Evolutionary conservation across 192 early-diverging fungal species (phyloP), one percentile per base, ranked within the genome.

Genomic region (Coemansia javaensis): DNA sequence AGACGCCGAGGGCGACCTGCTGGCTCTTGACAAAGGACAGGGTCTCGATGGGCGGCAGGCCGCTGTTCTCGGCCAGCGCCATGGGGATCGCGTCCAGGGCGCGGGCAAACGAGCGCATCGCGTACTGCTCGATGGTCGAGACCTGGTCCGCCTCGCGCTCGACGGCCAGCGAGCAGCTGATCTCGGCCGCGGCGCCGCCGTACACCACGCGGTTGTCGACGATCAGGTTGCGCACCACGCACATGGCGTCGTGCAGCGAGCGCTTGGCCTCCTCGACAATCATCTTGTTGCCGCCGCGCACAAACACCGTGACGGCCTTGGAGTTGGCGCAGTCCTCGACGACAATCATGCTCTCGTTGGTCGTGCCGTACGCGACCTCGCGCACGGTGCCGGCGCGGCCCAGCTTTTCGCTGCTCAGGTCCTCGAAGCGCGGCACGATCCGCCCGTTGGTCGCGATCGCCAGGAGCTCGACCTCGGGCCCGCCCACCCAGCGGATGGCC

Each of bases 241-340:
- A 99, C 56, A 99, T 93, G 22, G 97, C 94, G 77, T 99, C 96
- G 68, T 97, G 94, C 34, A 97, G 80, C 48, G 90, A 91, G 32
- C 96, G 85, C 77, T 97, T 93, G 53, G 96, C 96, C 76, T 99
- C 96, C 59, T 99, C 96, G 53, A 99, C 93, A 47, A 99, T 94
- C 96, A 97, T 96, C 81, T 99, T 97, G 82, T 97, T 99, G 56
- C 93, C 94, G 50, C 96, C 96, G 46, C 96, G 87, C 37, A 94
- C 89, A 73, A 99, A 92, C 32, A 97, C 79, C 16, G 96, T 98
- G 16, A 98, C 93, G 10, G 96, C 96, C 52, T 93, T 86, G 20
- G 91, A 85, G 79, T 99, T 99, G 74, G 97, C 93, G 50, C 97
- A 99, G 64, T 99, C 86, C 61, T 99, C 97, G 73, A 99, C 98